Evolutionary conservation across 345 rosid genomes (phyloP), one percentile per base, ranked within the genome.

Genomic region (Gossypioides kirkii): DNA sequence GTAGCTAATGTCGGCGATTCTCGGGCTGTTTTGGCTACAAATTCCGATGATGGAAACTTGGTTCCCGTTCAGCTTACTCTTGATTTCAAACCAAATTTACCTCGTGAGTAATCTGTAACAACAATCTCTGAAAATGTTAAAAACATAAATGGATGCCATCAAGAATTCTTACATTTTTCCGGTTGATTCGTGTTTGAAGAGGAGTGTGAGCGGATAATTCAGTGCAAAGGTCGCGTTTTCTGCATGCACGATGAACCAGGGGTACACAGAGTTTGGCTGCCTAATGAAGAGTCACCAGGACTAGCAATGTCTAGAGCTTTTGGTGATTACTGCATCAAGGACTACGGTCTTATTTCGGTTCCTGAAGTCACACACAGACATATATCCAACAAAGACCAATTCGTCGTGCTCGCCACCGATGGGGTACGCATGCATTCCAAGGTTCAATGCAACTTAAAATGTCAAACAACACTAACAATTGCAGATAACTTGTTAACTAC

Each of bases 261-360:
- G 10, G 92, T 94, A 54, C 96, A 94, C 73, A 89, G 99, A 10
- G 80, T 94, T 26, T 94, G 99, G 99, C 88, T 88, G 71, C 98
- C 98, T 5, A 80, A 86, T 45, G 87, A 73, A 68, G 92, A 92
- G 41, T 83, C 84, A 1, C 99, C 98, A 0, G 99, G 99, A 41
- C 87, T 94, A 7, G 97, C 99, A 63, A 95, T 95, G 99, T 95
- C 98, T 16, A 87, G 99, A 81, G 97, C 99, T 16, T 95, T 95
- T 42, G 99, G 99, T 25, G 99, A 94, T 84, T 88, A 87, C 76
- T 90, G 99, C 76, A 56, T 92, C 2, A 95, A 95, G 81, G 87
- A 85, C 26, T 91, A 79, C 56, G 98, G 99, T 22, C 82, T 95
- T 42, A 92, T 89, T 66, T 95, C 99, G 0, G 87, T 83, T 61